Conservation (phyloP, 179 eudicot genomes). For the Spergularia azorica region DNA sequence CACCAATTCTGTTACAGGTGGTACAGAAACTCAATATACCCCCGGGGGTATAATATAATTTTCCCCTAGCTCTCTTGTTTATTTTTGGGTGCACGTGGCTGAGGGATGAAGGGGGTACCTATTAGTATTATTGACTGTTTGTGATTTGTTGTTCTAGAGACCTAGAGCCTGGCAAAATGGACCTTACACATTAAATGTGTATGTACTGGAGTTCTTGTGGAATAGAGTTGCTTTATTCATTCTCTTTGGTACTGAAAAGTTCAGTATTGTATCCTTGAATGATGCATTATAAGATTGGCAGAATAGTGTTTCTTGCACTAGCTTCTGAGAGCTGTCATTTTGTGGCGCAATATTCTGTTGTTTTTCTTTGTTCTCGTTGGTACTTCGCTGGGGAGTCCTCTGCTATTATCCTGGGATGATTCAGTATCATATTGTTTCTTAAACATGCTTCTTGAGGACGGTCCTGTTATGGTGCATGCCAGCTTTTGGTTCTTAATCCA, state of each 20-base stretch:
- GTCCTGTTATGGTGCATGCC: constrained; percentile 6
- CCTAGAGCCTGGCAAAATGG: neutral
- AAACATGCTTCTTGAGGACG: neutral
- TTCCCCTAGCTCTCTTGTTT: too few relatives aligned
- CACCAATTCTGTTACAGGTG: too few relatives aligned
- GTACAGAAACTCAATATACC: too few relatives aligned
- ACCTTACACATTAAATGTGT: neutral
- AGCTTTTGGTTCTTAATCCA: neutral
- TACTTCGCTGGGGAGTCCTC: neutral
- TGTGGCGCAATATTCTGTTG: neutral
- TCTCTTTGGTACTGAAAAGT: neutral
- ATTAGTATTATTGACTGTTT: neutral
- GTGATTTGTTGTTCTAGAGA: neutral
- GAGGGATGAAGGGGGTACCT: neutral
- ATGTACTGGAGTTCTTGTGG: neutral
- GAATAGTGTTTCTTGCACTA: neutral
- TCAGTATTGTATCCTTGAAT: neutral
- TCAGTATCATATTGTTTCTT: neutral
- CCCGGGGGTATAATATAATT: too few relatives aligned
- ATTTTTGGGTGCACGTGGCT: neutral
- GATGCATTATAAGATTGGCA: neutral
- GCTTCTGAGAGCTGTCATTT: neutral
- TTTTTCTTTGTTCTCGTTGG: neutral
- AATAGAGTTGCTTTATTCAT: neutral
- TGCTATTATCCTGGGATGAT: neutral